These are phyloP conservation scores for Pyrus pyrifolia DNA, from an alignment of 306 rosid species.

Conservation along the genomic window DNA sequence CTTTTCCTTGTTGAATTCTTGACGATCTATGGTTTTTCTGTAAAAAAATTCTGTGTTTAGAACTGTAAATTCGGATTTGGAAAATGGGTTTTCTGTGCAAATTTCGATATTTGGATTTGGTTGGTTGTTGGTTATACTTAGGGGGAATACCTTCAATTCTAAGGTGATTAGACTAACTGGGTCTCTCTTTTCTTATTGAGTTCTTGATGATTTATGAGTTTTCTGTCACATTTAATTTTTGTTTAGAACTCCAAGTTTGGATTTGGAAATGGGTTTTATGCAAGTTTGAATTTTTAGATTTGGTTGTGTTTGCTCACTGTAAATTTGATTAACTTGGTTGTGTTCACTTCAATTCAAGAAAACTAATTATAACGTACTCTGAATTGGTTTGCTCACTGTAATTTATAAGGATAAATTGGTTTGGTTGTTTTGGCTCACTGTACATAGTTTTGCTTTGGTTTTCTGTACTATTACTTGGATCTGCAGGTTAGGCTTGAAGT, in stretches of 20 bases:
- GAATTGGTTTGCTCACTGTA: neutral
- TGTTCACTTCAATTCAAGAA: neutral
- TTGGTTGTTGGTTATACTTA: neutral
- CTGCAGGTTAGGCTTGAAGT: conserved; percentile 91
- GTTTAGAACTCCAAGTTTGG: neutral
- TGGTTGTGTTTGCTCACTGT: neutral
- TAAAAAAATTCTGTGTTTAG: neutral
- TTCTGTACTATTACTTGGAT: neutral
- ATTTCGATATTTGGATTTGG: neutral
- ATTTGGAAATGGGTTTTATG: neutral
- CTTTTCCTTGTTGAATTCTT: neutral
- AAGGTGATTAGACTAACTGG: neutral
- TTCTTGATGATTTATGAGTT: neutral
- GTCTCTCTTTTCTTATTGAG: neutral
- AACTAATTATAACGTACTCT: neutral
- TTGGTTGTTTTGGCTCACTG: neutral
- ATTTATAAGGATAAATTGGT: neutral
- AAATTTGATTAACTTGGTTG: neutral
- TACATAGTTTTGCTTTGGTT: neutral
- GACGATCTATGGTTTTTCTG: neutral
- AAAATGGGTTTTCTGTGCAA: neutral
- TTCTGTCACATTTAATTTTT: neutral
- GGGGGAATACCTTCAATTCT: neutral
- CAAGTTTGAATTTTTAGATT: neutral
- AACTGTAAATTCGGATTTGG: neutral